Base-by-base conservation (phyloP, 2,329 filamentous ascomycete species). In the Cladophialophora immunda region DNA sequence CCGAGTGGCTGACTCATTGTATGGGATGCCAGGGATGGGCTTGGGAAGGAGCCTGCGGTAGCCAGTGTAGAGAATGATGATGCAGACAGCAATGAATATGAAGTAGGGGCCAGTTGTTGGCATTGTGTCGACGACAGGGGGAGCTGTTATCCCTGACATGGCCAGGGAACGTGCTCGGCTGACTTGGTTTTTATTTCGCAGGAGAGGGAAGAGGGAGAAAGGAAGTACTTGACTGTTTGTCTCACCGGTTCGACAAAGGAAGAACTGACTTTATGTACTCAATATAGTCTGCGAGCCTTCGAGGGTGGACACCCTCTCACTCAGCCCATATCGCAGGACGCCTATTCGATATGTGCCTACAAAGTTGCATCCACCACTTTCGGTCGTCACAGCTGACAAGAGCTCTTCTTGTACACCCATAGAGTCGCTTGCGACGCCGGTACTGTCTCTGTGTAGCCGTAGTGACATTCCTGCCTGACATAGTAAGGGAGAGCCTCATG, bases 21-120 rank as follows among this genome's bases (percentile, higher is more conserved):
- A 65, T 22, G 62, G 62, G 19, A 65, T 65, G n/a, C 62, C 62
- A 7, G 62, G 62, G 17, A 65, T 65, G 15, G 62, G 62, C 45
- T 54, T 59, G 15, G 62, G 62, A 25, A 65, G 45, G 19, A 57
- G 53, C 55, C 30, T 47, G 19, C 56, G 62, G 34, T 65, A 65
- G 32, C 53, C 32, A 34, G 41, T 13, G 11, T 41, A 57, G 9
- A 64, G 38, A 25, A 64, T 41, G 41, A 47, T 2, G 25, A 45
- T 13, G 25, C 53, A 50, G 56, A 17, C 30, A 7, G n/a, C 55
- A n/a, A 56, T 19, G 6, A 56, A 19, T 27, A 32, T 17, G 17
- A 56, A 19, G n/a, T 30, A 22, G 32, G 58, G 32, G 8, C 5
- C 41, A 29, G 29, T 38, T n/a, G 19, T 19, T 7, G 58, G 45